Conservation (phyloP, 495 filamentous ascomycete species). For the Podospora conica region DNA sequence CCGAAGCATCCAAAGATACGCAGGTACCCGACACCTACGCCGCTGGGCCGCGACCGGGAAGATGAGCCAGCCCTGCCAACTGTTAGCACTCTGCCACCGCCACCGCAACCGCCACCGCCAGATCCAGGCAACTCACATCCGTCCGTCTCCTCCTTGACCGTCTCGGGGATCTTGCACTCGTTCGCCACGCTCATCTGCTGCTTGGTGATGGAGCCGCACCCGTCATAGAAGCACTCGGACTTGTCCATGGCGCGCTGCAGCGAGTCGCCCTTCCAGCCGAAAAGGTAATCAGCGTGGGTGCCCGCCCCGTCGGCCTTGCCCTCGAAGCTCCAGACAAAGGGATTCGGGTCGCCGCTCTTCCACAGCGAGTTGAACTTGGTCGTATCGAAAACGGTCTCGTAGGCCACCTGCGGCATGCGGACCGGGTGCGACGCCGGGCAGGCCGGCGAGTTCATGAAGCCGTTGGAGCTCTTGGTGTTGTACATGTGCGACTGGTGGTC, state of each 20-base stretch:
- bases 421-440: conserved; percentile 42
- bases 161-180: conserved; percentile 38
- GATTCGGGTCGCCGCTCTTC: conserved; percentile 32
- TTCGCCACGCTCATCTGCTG: conserved; percentile 40
- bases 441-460: conserved; percentile 29
- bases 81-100: background rate
- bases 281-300: conserved; percentile 44
- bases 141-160: conserved; percentile 39
- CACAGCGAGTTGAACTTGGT: conserved; percentile 40
- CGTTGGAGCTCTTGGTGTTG: conserved; percentile 32
- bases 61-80: background rate
- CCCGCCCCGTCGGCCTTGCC: conserved; percentile 18
- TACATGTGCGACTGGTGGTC: conserved; percentile 48
- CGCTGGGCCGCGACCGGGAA: background rate
- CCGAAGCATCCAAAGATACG: background rate
- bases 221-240: conserved; percentile 41
- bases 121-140: conserved; percentile 49
- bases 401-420: conserved; percentile 37
- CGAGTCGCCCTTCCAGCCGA: conserved; percentile 43
- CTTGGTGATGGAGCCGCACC: conserved; percentile 40
- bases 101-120: too few species aligned
- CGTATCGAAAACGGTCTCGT: conserved; percentile 42
- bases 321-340: conserved; percentile 34
- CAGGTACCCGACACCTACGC: background rate
- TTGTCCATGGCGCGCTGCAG: conserved; percentile 44